Evolutionary conservation across 306 rosid genomes (phyloP).

Genomic region (Biancaea sappan): DNA sequence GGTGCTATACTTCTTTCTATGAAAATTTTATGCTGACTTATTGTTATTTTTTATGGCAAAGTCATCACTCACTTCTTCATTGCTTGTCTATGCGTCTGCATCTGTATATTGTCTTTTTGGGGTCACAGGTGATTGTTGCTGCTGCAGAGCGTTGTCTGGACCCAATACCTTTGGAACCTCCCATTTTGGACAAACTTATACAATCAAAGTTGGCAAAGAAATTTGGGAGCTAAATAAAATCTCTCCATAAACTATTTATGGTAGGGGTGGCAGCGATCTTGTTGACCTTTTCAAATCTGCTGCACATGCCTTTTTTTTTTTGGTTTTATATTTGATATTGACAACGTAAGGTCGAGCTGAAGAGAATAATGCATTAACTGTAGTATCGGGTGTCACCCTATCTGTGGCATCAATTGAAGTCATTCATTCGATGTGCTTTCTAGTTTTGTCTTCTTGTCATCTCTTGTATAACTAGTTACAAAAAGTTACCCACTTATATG

Average conservation of each 20-base stretch:
- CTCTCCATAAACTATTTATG: conserved; percentile 42
- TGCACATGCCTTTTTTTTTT: background rate
- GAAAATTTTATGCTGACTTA: background rate
- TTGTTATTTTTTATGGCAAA: background rate
- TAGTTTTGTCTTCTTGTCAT: background rate
- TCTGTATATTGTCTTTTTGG: background rate
- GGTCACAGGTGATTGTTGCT: conserved; percentile 81
- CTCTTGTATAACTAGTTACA: background rate
- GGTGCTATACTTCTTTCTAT: background rate
- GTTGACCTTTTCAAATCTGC: conserved; percentile 1
- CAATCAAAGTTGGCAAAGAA: conserved; percentile 72
- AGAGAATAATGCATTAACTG: conserved; percentile 9
- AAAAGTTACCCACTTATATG: background rate
- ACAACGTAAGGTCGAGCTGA: background rate
- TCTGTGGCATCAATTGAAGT: background rate
- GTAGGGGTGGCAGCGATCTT: conserved; percentile 17
- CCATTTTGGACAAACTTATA: conserved; percentile 86
- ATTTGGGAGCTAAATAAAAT: conserved; percentile 50
- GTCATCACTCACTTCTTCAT: conserved; percentile 4
- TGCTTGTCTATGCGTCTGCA: background rate
- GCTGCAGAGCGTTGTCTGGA: conserved; percentile 94
- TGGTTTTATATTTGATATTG: background rate
- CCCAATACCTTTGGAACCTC: conserved; percentile 80
- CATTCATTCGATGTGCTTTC: background rate
- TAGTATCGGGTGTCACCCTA: background rate